Evolutionary conservation across 1,284 basidiomycete genomes (phyloP).

Genomic region (Exobasidium cylindrosporum): DNA sequence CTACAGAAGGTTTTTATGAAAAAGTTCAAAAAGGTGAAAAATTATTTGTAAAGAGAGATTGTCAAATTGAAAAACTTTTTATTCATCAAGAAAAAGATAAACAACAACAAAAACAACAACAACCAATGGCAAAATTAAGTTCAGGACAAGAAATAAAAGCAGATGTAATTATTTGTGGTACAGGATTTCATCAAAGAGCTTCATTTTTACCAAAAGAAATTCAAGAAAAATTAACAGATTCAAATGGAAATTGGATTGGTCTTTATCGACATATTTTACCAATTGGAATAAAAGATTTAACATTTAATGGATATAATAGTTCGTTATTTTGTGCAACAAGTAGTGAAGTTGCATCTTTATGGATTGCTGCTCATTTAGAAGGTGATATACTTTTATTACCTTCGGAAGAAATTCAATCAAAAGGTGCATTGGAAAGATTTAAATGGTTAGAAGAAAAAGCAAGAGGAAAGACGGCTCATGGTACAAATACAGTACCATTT

Average conservation of each 20-base stretch:
- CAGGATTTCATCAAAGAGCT: slow-evolving; percentile 39
- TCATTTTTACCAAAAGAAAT: slow-evolving; percentile 32
- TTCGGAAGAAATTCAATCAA: slow-evolving; percentile 19
- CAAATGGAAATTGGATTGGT: slow-evolving; percentile 36
- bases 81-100: too few species aligned
- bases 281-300: slow-evolving; percentile 29
- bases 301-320: slow-evolving; percentile 45
- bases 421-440: slow-evolving; percentile 25
- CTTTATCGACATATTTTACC: slow-evolving; percentile 41
- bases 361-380: slow-evolving; percentile 35
- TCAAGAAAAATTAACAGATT: slow-evolving; percentile 32
- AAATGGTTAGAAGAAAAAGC: slow-evolving; percentile 37
- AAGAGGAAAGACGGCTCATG: slow-evolving; percentile 38
- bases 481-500: slow-evolving; percentile 45
- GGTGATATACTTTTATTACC: slow-evolving; percentile 28
- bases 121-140: slow-evolving; percentile 21
- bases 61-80: background rate
- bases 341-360: slow-evolving; percentile 38
- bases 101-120: background rate
- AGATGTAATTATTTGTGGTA: slow-evolving; percentile 36
- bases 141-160: slow-evolving; percentile 26
- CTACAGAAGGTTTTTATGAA: slow-evolving; percentile 39
- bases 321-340: slow-evolving; percentile 43
- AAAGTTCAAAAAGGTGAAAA: too few species aligned
- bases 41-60: too few species aligned